Base-by-base conservation (phyloP, 2,329 filamentous ascomycete genomes). In the Pyrenochaeta sp. region DNA sequence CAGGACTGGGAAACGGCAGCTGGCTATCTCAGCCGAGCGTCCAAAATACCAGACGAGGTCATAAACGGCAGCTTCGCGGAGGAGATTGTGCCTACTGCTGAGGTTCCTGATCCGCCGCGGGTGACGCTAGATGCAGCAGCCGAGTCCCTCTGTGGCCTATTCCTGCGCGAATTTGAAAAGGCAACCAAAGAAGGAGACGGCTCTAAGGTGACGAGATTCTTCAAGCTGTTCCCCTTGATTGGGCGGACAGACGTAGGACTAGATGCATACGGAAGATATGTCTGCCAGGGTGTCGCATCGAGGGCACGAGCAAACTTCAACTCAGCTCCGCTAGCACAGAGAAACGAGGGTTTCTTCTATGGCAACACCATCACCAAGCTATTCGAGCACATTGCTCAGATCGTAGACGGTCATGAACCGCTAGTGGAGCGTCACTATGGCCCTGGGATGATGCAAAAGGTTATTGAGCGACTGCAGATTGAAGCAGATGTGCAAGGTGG, bases 1-100 rank as follows among this genome's bases (percentile, higher is more conserved):
- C 95, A 99, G 78, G 95, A 99, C 80, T 99, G 95, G 95, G 95
- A 99, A 78, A 95, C 92, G 2, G 95, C 95, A 3, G 95, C 95
- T 1, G 91, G 86, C 46, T 98, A 98, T 77, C 85, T 99, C 57
- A 88, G 91, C 62, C 87, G 94, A 44, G 93, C 95, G 6, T 88
- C 88, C 59, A 88, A 90, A 66, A 88, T 99, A 12, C 93, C 94
- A 0, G 85, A 88, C 50, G 84, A 90, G 1, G 94, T 99, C 50
- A 84, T 93, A 50, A 86, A 90, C 65, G 92, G 95, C 27, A 86
- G 88, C 15, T 99, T 99, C 74, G 94, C 95, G 0, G 90, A 93
- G 36, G 88, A 92, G 64, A 94, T 97, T 73, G 95, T 99, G 8
- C 95, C 95, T 0, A 98, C 92, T 1, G 91, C 96, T 5, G 95